Base-by-base conservation (phyloP, 768 basidiomycete genomes). In the Aureoboletus auriporus region DNA sequence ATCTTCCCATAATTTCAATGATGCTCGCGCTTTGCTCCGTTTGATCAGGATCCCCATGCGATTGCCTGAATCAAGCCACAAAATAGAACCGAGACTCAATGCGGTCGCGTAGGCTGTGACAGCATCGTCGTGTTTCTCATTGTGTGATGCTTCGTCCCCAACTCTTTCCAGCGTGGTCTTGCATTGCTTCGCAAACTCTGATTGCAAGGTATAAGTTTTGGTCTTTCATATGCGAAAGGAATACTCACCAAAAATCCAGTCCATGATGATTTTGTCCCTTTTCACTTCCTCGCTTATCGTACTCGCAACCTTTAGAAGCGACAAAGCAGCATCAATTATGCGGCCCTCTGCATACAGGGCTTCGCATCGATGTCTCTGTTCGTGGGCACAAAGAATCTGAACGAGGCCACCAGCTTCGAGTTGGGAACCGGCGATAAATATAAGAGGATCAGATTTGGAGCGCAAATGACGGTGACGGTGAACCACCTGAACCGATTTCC, bases 341-440 rank as follows among this genome's bases (percentile, higher is more conserved):
- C 20, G 20, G 4, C 20, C 20, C 20, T 23, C 20, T 23, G 20
- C 20, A 23, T 23, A 45, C 28, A 54, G 11, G 4, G 36, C 34
- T 45, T 54, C 52, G 11, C 43, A 49, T 2, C 31, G 39, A 33
- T 45, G 34, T 23, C 50, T 40, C 16, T 12, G 42, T 17, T 50
- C 47, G 14, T 52, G 33, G 4, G 40, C 33, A 28, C 31, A 28
- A 40, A 47, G 6, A 27, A 28, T 44, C 27, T 33, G 31, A 23
- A 4, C 20, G 20, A 23, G 20, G 20, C 20, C 20, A 4, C 20
- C 20, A 23, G 20, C 20, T 23, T 23, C 20, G 20, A 23, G 20
- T 23, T 23, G 20, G 20, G 20, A 23, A 23, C 20, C 20, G 4
- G 4, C 20, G 4, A 23, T 23, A 23, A 23, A 23, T 23, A 23